Conservation (phyloP, 306 rosid genomes). For the Herpetospermum pedunculosum region DNA sequence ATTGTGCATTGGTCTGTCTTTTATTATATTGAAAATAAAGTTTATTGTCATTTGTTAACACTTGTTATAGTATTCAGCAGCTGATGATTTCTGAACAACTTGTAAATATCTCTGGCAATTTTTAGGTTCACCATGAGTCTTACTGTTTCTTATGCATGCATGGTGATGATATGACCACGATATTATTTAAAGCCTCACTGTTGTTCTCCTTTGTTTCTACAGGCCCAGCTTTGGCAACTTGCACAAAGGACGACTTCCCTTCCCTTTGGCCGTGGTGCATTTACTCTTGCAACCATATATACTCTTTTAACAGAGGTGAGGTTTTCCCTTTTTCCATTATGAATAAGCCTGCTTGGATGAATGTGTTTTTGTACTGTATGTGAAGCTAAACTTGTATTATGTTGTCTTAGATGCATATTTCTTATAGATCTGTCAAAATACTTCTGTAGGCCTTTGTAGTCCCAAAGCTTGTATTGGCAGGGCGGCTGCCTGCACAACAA, state of each 20-base stretch:
- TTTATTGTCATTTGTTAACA: neutral
- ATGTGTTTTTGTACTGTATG: neutral
- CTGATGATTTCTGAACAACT: neutral
- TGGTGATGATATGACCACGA: neutral
- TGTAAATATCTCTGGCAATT: neutral
- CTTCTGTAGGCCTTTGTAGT: constrained; percentile 66
- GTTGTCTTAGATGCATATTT: neutral
- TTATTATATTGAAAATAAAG: neutral
- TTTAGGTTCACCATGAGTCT: neutral
- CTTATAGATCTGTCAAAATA: neutral
- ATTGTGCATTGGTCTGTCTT: neutral
- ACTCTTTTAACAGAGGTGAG: constrained; percentile 99
- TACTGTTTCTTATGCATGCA: neutral
- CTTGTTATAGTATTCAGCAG: neutral
- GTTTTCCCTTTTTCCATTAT: constrained; percentile 20
- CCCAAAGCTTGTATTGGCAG: constrained; percentile 92
- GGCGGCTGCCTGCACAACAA: constrained; percentile 95
- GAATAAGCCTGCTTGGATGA: neutral
- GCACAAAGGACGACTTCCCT: constrained; percentile 96
- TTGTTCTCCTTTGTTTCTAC: constrained; percentile 17
- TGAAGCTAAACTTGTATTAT: neutral
- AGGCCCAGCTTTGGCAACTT: constrained; percentile 94
- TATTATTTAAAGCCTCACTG: neutral
- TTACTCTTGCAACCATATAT: constrained; percentile 87
- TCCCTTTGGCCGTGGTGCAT: constrained; percentile 97